A percentile compares a stretch with the other conserved stretches of the same genome.
Conservation (phyloP, 345 rosid species). For the Carallia pectinifolia region DNA sequence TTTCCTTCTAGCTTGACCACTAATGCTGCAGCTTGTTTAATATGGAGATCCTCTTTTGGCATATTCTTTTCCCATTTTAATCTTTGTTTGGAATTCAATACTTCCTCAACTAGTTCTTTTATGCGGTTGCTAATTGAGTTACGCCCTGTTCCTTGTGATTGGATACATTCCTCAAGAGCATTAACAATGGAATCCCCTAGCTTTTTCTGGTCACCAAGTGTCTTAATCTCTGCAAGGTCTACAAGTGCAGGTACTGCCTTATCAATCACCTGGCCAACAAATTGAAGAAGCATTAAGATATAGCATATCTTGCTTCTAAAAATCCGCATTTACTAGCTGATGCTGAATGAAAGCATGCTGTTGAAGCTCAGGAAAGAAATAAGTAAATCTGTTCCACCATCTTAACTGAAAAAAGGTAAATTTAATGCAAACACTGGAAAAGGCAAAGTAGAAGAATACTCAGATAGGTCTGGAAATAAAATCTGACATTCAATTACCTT, state of each 20-base stretch:
- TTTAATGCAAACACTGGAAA: too few species aligned
- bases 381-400: too few species aligned
- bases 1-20: slow-evolving; percentile 99
- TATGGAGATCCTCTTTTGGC: slow-evolving; percentile 97
- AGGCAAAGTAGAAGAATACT: too few species aligned
- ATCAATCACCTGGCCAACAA: slow-evolving; percentile 53
- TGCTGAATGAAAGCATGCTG: neutral
- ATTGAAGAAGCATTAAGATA: slow-evolving; percentile 1
- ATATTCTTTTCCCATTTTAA: slow-evolving; percentile 91
- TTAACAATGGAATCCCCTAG: slow-evolving; percentile 80
- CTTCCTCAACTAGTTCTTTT: slow-evolving; percentile 73
- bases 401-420: too few species aligned
- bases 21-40: slow-evolving; percentile 91
- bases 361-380: too few species aligned
- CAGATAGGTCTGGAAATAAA: too few species aligned
- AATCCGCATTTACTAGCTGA: neutral
- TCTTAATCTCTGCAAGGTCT: slow-evolving; percentile 80
- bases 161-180: slow-evolving; percentile 76
- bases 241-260: slow-evolving; percentile 78
- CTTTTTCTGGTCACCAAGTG: slow-evolving; percentile 87
- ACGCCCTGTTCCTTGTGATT: slow-evolving; percentile 54
- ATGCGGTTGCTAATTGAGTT: slow-evolving; percentile 47
- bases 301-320: neutral
- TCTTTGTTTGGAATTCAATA: slow-evolving; percentile 63
- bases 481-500: slow-evolving; percentile 44